These are phyloP conservation scores for Suhomyces prunicola DNA, from an alignment of 805 yeast genomes.

Conservation along the genomic window DNA sequence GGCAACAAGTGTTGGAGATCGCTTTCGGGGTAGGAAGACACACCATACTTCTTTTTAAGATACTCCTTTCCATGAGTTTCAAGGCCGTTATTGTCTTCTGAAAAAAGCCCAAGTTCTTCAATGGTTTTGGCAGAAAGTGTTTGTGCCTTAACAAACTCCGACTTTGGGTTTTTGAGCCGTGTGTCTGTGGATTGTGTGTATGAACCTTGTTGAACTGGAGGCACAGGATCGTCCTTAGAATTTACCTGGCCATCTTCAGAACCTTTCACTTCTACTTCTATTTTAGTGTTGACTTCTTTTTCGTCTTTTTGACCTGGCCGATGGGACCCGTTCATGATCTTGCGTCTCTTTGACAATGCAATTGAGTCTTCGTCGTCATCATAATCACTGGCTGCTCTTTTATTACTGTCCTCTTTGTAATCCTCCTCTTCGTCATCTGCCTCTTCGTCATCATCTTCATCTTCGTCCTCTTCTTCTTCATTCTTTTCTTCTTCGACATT, in stretches of 20 bases:
- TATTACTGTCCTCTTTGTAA: slow-evolving; percentile 2
- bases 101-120: slow-evolving; percentile 59
- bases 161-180: slow-evolving; percentile 63
- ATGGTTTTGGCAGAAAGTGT: slow-evolving; percentile 62
- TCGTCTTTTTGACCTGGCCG: not conserved
- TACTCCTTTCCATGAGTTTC: slow-evolving; percentile 72
- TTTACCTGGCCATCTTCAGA: slow-evolving; percentile 15
- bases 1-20: slow-evolving; percentile 77
- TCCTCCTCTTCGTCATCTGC: slow-evolving; percentile 10
- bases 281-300: not conserved
- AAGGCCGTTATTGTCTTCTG: slow-evolving; percentile 56
- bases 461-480: slow-evolving; percentile 1
- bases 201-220: slow-evolving; percentile 46
- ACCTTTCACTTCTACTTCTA: not conserved
- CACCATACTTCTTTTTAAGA: slow-evolving; percentile 74
- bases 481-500: not conserved
- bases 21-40: slow-evolving; percentile 80
- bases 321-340: not conserved
- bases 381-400: not conserved
- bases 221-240: slow-evolving; percentile 33
- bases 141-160: slow-evolving; percentile 71
- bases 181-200: slow-evolving; percentile 56
- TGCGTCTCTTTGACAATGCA: not conserved
- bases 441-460: slow-evolving; percentile 6
- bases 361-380: slow-evolving; percentile 9